These are phyloP conservation scores for Nothopassalora personata DNA, from an alignment of 2,329 filamentous ascomycete genomes.

Conservation along the genomic window DNA sequence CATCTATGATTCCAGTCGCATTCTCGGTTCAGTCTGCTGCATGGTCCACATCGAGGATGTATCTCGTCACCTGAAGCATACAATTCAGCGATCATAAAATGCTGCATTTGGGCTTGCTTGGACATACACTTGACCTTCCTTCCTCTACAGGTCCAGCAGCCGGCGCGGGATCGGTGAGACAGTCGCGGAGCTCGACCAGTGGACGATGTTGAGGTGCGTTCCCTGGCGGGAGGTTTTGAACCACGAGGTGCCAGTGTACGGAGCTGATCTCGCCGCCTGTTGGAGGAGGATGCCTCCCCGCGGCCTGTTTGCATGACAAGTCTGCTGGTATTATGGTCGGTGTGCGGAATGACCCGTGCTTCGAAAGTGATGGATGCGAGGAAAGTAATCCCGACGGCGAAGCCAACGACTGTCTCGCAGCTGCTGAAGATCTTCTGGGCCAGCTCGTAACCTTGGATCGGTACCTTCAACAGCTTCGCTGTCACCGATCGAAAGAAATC, in stretches of 20 bases:
- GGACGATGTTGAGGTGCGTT: conserved; percentile 12
- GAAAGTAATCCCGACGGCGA: conserved; percentile 16
- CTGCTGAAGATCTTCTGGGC: conserved; percentile 5
- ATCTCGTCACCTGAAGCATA: conserved; percentile 1
- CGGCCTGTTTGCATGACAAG: conserved; percentile 18
- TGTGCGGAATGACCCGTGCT: conserved; percentile 7
- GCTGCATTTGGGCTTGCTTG: not conserved
- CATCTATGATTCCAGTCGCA: conserved; percentile 55
- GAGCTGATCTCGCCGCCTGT: conserved; percentile 28
- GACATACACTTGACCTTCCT: conserved; percentile 44
- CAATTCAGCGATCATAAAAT: not conserved
- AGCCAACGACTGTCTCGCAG: conserved; percentile 11
- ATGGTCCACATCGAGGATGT: conserved; percentile 39
- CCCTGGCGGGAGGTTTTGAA: conserved; percentile 19
- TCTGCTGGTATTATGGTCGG: not conserved
- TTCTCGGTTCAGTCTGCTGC: conserved; percentile 49
- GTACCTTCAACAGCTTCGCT: not conserved
- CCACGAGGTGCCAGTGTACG: conserved; percentile 29
- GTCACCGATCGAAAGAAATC: not conserved
- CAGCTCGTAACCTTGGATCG: not conserved
- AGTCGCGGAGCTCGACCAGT: conserved; percentile 37
- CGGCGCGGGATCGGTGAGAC: conserved; percentile 50
- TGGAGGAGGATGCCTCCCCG: conserved; percentile 12
- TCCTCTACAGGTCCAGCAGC: conserved; percentile 44
- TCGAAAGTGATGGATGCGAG: not conserved